Base-by-base conservation (phyloP, 345 rosid genomes). In the Viola odorata region DNA sequence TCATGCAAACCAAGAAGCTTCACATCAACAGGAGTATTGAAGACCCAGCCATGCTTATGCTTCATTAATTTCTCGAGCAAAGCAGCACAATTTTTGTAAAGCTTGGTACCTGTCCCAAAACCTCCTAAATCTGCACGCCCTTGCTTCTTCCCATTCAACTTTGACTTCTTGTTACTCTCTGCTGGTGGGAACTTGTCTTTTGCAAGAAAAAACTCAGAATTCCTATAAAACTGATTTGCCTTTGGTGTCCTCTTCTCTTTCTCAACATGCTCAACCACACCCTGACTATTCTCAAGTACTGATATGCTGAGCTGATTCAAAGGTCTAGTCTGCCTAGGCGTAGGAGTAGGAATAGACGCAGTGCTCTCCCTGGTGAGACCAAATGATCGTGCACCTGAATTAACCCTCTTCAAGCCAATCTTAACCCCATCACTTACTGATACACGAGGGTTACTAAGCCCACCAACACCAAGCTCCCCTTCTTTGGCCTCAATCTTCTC, bases 1-100 rank as follows among this genome's bases (percentile, higher is more conserved):
- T 94, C 99, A 58, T 77, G 91, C 84, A 94, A 77, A 61, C 95
- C 89, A 15, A 94, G 90, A 59, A 60, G 80, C 57, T 80, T 68
- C 53, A 71, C 97, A 74, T 94, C 99, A 65, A 94, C 99, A 52
- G 99, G 99, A 55, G 77, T 45, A 78, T 94, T 86, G 55, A 91
- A 94, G 62, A 94, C 97, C 99, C 99, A 94, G 61, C 92, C 97
- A 75, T 86, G 87, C 78, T 82, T 85, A 71, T 94, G 97, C 82
- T 88, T 94, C 92, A 94, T 88, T 80, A 94, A 69, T 67, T 77
- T 86, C 68, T 91, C 97, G 58, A 94, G 95, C 74, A 94, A 75
- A 55, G 91, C 64, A 73, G 72, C 75, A 58, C 97, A 94, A 67
- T 64, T 84, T 82, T 84, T 89, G 68, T 78, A 87, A 63, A 83